Evolutionary conservation across 768 basidiomycete genomes (phyloP).

Genomic region (Termitomyces sp.): DNA sequence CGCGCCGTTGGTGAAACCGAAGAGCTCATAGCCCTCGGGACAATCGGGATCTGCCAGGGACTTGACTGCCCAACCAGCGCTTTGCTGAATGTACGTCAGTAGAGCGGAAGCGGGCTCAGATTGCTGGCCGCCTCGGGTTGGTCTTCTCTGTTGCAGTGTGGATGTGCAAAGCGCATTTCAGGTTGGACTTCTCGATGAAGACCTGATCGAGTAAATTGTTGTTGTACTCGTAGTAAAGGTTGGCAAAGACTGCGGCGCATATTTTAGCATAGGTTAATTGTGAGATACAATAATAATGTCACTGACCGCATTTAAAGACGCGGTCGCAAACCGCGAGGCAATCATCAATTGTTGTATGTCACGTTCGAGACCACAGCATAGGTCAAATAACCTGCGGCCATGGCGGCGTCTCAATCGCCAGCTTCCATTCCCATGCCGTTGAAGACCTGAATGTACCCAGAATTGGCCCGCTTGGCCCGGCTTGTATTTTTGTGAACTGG

Average conservation of each 20-base stretch:
- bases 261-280: neutral
- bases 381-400: conserved; percentile 43
- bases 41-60: conserved; percentile 32
- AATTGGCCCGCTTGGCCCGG: conserved; percentile 18
- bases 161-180: conserved; percentile 42
- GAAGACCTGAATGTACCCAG: conserved; percentile 30
- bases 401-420: conserved; percentile 33
- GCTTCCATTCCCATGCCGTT: conserved; percentile 33
- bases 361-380: conserved; percentile 39
- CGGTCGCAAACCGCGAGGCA: conserved; percentile 35
- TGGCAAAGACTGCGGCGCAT: conserved; percentile 35
- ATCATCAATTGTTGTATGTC: conserved; percentile 38
- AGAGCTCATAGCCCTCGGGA: conserved; percentile 41
- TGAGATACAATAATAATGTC: conserved; percentile 4
- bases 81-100: conserved; percentile 41
- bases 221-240: conserved; percentile 45
- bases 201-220: conserved; percentile 35
- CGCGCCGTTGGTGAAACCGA: no score
- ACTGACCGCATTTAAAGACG: conserved; percentile 29
- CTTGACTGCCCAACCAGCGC: conserved; percentile 36
- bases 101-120: conserved; percentile 29
- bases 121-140: conserved; percentile 39
- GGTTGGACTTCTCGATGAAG: conserved; percentile 34
- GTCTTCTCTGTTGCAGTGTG: conserved; percentile 40
- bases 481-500: conserved; percentile 9